Base-by-base conservation (phyloP, 768 basidiomycete species). In the Panaeolus papilionaceus region DNA sequence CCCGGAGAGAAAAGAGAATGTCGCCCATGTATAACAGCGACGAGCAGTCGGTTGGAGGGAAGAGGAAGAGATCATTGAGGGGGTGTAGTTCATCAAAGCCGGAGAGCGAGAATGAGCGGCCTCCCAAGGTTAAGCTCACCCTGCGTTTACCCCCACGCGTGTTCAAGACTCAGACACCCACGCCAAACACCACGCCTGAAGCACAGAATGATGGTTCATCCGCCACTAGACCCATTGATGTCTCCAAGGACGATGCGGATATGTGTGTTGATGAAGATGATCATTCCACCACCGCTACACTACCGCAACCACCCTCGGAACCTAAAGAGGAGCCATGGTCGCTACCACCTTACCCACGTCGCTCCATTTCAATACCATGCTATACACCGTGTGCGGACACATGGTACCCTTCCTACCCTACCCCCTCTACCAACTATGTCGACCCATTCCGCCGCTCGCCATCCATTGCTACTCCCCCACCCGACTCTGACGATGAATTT, bases 61-160 rank as follows among this genome's bases (percentile, higher is more conserved):
- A 87, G 74, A 79, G 85, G 64, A 85, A 84, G 73, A 75, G 78
- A 39, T 76, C 80, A 0, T 74, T 83, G 33, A 75, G 83, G 58
- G 79, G 79, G 51, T 82, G 80, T 42, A 42, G 20, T 71, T 74
- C 73, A 0, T 69, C 75, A 5, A 73, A 71, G 23, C 76, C 73
- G 39, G 70, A 68, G 20, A 80, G 79, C 20, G 77, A 78, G 38
- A 73, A 75, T 44, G 83, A 85, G 44, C 82, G 84, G 7, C 87
- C 87, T 0, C 86, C 87, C 23, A 92, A 92, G 74, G 86, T 92
- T 73, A 92, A 91, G 74, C 83, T 93, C 38, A 90, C 88, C 2
- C 81, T 92, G 33, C 85, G 89, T 42, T 85, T 92, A 66, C 86
- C 87, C 16, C 75, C 54, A 33, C 54, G 54, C 54, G 54, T 83